Conservation (phyloP, 1,284 basidiomycete species). For the Coriolopsis trogii region DNA sequence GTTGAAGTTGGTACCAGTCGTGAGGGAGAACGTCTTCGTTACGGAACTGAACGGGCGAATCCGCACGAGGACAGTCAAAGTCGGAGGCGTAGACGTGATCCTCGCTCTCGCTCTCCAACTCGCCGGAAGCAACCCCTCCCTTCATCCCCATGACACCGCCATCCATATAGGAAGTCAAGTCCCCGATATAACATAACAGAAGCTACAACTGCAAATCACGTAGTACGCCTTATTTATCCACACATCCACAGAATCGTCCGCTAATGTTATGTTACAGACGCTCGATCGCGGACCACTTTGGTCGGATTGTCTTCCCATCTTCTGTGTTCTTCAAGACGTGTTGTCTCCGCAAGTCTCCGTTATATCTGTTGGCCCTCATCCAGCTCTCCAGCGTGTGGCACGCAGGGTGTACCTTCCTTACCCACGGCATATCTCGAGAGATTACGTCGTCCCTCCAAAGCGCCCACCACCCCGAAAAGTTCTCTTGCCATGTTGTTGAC, state of each 20-base stretch:
- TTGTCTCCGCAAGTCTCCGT: slow-evolving; percentile 9
- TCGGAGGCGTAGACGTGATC: too few species aligned
- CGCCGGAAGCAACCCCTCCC: too few species aligned
- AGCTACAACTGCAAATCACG: too few species aligned
- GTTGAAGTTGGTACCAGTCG: neutral
- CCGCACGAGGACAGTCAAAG: too few species aligned
- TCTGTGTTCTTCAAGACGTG: slow-evolving; percentile 23
- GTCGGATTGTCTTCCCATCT: slow-evolving; percentile 21
- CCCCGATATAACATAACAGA: too few species aligned
- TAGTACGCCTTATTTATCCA: neutral
- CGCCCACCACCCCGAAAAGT: slow-evolving; percentile 46
- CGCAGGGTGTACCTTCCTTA: slow-evolving; percentile 40
- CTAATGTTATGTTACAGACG: neutral
- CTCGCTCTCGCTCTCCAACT: too few species aligned
- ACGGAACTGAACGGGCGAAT: too few species aligned
- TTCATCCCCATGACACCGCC: too few species aligned
- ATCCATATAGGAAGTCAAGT: too few species aligned
- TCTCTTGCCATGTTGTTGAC: slow-evolving; percentile 40
- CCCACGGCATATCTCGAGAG: slow-evolving; percentile 46
- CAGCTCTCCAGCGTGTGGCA: slow-evolving; percentile 29
- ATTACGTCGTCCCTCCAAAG: slow-evolving; percentile 45
- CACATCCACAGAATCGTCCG: neutral
- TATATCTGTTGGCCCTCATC: slow-evolving; percentile 31
- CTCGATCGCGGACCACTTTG: slow-evolving; percentile 8
- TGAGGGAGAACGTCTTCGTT: neutral